Evolutionary conservation across 1,284 basidiomycete genomes (phyloP), one percentile per base, ranked within the genome.

Genomic region (Cystobasidium slooffiae): DNA sequence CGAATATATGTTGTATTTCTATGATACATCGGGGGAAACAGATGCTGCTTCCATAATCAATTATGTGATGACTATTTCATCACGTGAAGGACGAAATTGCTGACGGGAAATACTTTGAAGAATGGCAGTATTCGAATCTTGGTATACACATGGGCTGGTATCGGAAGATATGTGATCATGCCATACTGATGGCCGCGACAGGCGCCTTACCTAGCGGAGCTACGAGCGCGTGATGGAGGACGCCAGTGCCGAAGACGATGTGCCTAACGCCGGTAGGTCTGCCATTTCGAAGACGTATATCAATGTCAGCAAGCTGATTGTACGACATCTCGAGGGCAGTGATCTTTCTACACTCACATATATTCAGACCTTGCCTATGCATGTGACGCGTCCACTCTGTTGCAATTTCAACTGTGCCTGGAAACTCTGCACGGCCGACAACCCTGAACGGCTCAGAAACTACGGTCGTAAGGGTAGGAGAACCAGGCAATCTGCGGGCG

Each of bases 371-470:
- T 83, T 93, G 91, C 74, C 89, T 86, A 76, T 90, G 82, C 79
- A 93, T 91, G 76, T 87, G 88, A 81, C 89, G 88, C 68, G 87
- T 88, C 41, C 86, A 80, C 44, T 80, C 80, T 68, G 84, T 84
- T 24, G 81, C 80, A 52, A 81, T 83, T 82, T 78, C 59, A 22
- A 66, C 74, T 72, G 68, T 84, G 69, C 91, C 92, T 67, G 88
- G 85, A 82, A 94, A 96, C 79, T 89, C 86, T 73, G 85, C 83
- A 77, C 88, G 86, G 12, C 89, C 84, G 41, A 91, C 85, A 69
- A 94, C 90, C 62, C 92, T 90, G 82, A 96, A 94, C 0, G 88
- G 81, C 47, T 86, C 85, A 22, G 93, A 93, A 55, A 86, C 85
- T 14, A 88, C 85, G 76, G 88, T 84, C 22, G 91, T 88, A n/a